phyloP scores from a whole-genome alignment of 2,329 filamentous ascomycete genomes.

The Aspergillus cejpii region DNA sequence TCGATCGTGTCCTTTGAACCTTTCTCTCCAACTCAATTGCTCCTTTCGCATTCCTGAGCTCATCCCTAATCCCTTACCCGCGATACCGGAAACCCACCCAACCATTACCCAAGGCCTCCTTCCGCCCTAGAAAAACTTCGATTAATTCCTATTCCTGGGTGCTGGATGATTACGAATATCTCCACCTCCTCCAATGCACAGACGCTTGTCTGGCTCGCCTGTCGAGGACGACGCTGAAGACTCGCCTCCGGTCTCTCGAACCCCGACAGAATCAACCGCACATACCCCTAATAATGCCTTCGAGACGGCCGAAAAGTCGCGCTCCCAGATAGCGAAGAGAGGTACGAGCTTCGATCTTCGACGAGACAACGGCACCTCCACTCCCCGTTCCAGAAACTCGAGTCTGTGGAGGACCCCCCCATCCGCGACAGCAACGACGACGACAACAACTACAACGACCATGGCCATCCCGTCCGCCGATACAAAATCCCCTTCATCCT shows the following conservation, averaged over 20 bases:
- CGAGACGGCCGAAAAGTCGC: constrained; percentile 28
- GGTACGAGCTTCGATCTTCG: constrained; percentile 33
- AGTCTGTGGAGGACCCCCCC: constrained; percentile 34
- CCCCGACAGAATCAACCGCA: constrained; percentile 24
- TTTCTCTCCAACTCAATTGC: constrained; percentile 2
- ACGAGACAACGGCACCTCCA: constrained; percentile 31
- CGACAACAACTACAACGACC: constrained; percentile 8
- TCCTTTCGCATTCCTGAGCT: constrained; percentile 13
- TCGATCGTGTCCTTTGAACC: not conserved
- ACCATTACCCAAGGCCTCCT: constrained; percentile 9
- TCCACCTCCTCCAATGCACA: constrained; percentile 40
- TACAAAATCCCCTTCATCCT: constrained; percentile 18
- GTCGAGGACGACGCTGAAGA: constrained; percentile 39
- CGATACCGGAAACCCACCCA: constrained; percentile 5
- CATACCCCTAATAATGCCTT: constrained; percentile 26
- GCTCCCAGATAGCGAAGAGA: constrained; percentile 33
- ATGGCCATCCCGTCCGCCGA: constrained; percentile 20
- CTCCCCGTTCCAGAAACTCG: constrained; percentile 36
- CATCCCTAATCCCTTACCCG: constrained; percentile 12
- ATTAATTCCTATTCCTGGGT: constrained; percentile 18
- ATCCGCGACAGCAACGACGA: constrained; percentile 15
- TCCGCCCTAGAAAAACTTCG: constrained; percentile 4
- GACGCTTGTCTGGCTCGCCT: constrained; percentile 41
- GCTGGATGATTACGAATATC: constrained; percentile 34
- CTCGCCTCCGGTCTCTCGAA: constrained; percentile 26